phyloP scores from a whole-genome alignment of 345 rosid genomes.

The Corchorus olitorius region DNA sequence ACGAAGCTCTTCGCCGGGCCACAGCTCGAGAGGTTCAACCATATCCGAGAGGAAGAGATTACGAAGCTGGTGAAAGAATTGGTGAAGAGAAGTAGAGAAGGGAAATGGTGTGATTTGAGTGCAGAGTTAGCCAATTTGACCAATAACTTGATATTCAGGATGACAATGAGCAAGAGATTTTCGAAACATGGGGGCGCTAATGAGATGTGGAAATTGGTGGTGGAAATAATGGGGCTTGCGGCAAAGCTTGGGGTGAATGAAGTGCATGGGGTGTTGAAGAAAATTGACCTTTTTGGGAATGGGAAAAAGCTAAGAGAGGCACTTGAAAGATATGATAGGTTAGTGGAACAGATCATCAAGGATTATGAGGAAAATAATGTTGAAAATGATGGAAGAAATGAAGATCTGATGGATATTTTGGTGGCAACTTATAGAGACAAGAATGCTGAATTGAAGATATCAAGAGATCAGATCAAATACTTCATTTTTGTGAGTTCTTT shows the following conservation, averaged over 20 bases:
- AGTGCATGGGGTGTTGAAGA: constrained; percentile 55
- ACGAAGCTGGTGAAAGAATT: constrained; percentile 40
- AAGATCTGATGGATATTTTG: constrained; percentile 60
- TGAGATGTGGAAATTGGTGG: constrained; percentile 51
- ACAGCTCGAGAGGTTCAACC: constrained; percentile 54
- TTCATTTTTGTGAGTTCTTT: constrained; percentile 52
- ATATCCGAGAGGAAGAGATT: constrained; percentile 57
- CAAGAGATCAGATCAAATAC: constrained; percentile 61
- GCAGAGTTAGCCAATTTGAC: constrained; percentile 44
- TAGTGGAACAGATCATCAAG: constrained; percentile 48
- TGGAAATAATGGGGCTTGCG: constrained; percentile 48
- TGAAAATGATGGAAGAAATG: constrained; percentile 52
- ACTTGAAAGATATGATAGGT: constrained; percentile 43
- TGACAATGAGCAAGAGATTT: constrained; percentile 62
- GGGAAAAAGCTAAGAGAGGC: constrained; percentile 51
- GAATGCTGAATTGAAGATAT: constrained; percentile 48
- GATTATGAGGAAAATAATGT: constrained; percentile 56
- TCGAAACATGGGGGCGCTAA: constrained; percentile 23
- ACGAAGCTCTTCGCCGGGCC: constrained; percentile 54
- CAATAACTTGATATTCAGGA: constrained; percentile 52
- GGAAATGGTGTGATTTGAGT: constrained; percentile 51
- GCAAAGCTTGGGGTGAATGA: constrained; percentile 55
- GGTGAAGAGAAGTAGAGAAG: constrained; percentile 26
- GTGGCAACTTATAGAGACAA: constrained; percentile 49
- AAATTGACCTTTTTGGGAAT: constrained; percentile 52